Evolutionary conservation across 495 filamentous ascomycete species (phyloP).

Genomic region (Immersiella caudata): DNA sequence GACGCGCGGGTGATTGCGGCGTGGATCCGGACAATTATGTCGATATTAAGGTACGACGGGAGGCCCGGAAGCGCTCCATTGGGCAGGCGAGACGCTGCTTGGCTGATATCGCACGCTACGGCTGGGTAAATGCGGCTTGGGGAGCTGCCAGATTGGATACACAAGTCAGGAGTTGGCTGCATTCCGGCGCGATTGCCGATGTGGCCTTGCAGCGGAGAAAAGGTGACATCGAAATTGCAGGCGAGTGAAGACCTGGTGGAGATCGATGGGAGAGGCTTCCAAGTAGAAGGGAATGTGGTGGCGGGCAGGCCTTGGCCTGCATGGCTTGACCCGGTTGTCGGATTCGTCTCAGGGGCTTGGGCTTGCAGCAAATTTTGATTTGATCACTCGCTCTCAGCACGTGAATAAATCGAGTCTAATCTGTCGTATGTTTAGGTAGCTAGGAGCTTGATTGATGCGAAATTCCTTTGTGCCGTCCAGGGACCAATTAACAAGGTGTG

Average conservation of each 20-base stretch:
- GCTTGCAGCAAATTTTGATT: no score
- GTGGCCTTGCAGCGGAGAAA: not conserved
- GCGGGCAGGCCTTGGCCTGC: no score
- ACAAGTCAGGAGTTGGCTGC: not conserved
- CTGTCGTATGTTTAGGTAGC: no score
- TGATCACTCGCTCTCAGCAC: no score
- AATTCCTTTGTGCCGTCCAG: no score
- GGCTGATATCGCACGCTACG: not conserved
- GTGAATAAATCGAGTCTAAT: no score
- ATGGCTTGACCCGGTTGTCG: no score
- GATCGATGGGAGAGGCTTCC: no score
- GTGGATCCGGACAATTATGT: not conserved
- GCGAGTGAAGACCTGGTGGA: not conserved
- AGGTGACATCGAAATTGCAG: not conserved
- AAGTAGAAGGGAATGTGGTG: no score
- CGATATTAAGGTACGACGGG: not conserved
- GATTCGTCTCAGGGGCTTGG: no score
- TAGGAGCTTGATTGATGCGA: no score
- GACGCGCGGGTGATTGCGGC: not conserved
- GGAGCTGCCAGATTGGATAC: not conserved
- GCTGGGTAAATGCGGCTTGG: not conserved
- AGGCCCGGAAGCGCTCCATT: not conserved
- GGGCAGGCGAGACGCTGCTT: not conserved
- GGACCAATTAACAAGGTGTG: no score
- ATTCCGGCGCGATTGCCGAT: not conserved